Evolutionary conservation across 2,329 filamentous ascomycete genomes (phyloP).

Genomic region (Xylariales sp.): DNA sequence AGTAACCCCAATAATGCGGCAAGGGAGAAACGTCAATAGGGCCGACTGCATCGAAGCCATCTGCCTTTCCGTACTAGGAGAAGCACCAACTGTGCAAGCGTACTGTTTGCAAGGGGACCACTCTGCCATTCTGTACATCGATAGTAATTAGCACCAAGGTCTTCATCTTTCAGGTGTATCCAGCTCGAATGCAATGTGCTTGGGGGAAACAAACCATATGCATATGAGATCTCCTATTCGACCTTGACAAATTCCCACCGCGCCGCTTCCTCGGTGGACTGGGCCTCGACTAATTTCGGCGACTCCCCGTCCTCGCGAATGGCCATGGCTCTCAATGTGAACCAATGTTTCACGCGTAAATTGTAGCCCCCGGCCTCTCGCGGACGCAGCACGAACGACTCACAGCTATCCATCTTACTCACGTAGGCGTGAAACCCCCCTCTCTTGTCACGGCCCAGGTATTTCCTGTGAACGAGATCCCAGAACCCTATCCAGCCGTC

Average conservation of each 20-base stretch:
- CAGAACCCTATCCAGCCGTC: slow-evolving; percentile 35
- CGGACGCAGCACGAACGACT: slow-evolving; percentile 32
- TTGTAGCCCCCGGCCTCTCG: slow-evolving; percentile 32
- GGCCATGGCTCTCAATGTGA: slow-evolving; percentile 19
- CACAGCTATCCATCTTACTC: background rate
- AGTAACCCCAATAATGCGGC: too few species aligned
- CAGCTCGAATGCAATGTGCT: background rate
- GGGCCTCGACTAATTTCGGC: slow-evolving; percentile 10
- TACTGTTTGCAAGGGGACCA: too few species aligned
- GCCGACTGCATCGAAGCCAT: too few species aligned
- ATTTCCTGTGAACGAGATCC: slow-evolving; percentile 29
- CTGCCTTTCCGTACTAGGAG: background rate
- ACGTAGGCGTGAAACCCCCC: slow-evolving; percentile 14
- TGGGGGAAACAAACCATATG: background rate
- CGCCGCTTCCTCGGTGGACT: background rate
- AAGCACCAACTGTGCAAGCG: background rate
- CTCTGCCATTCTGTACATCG: background rate
- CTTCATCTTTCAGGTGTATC: background rate
- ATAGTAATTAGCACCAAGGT: background rate
- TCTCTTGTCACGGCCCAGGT: slow-evolving; percentile 25
- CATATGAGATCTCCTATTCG: background rate
- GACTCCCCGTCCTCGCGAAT: background rate
- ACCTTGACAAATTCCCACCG: slow-evolving; percentile 38
- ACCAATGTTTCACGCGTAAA: slow-evolving; percentile 7
- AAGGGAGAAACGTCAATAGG: too few species aligned